Percentiles rank a stretch among this genome's conserved stretches.
Evolutionary conservation across 73 alveolate species (phyloP).

Genomic region (Tetrahymena borealis): DNA sequence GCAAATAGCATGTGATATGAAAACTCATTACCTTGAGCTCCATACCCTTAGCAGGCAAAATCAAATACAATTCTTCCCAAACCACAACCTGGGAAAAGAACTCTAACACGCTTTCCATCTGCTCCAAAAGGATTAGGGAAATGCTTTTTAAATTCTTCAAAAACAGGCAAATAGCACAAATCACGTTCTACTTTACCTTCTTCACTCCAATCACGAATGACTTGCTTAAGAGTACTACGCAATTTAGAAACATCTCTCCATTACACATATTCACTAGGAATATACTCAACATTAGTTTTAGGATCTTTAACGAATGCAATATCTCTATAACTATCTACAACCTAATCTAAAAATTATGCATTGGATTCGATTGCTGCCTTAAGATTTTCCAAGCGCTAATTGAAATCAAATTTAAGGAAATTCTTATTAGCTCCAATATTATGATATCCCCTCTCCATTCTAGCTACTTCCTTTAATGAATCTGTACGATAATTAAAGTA

Average conservation of each 20-base stretch:
- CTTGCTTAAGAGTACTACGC: slow-evolving; percentile 78
- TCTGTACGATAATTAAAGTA: neutral
- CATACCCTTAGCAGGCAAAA: slow-evolving; percentile 87
- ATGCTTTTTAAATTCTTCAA: slow-evolving; percentile 51
- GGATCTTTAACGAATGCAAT: slow-evolving; percentile 17
- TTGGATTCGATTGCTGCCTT: slow-evolving; percentile 1
- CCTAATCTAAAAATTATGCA: slow-evolving; percentile 21
- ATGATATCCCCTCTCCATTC: neutral
- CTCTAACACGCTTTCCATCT: slow-evolving; percentile 39
- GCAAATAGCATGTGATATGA: slow-evolving; percentile 94
- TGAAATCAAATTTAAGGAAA: neutral
- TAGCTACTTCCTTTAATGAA: neutral
- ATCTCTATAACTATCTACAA: slow-evolving; percentile 26
- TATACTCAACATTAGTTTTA: slow-evolving; percentile 1
- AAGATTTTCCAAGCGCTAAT: slow-evolving; percentile 15
- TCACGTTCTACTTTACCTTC: slow-evolving; percentile 81
- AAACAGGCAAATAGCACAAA: slow-evolving; percentile 56
- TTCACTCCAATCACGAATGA: slow-evolving; percentile 93
- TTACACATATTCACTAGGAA: slow-evolving; percentile 13
- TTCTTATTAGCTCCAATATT: neutral
- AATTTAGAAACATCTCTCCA: slow-evolving; percentile 44
- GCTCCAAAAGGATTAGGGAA: slow-evolving; percentile 25
- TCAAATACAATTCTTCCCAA: slow-evolving; percentile 93
- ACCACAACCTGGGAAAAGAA: slow-evolving; percentile 98
- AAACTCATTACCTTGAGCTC: slow-evolving; percentile 95